Evolutionary conservation across 495 filamentous ascomycete genomes (phyloP), one percentile per base, ranked within the genome.

Genomic region (Daldinia grandis): DNA sequence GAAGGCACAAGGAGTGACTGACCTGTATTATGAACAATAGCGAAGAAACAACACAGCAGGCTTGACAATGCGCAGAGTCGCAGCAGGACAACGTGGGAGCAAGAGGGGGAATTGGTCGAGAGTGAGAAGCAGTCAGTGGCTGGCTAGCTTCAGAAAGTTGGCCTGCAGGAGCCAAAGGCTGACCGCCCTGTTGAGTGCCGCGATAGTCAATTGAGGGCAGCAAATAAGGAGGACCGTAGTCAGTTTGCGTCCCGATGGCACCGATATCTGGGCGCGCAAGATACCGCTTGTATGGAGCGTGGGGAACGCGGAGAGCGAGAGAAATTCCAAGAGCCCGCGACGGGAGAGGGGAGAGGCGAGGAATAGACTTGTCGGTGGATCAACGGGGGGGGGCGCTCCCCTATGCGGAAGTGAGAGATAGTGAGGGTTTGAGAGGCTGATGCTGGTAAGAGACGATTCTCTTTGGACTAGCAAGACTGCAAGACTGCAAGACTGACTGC

Each of bases 21-120:
- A 83, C 81, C 80, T 82, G 74, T 71, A 73, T 73, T 76, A 76
- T 77, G 74, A 74, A 73, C 71, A 68, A 71, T 63, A 73, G 74
- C 57, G 61, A 76, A 73, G 76, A 70, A 74, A 79, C 76, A 78
- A 76, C 73, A 70, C 77, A 76, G 72, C 70, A 61, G 56, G 64
- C 58, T 38, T 55, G 64, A 63, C 59, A 61, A 76, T 66, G 68
- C 17, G 71, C 67, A 77, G 69, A 73, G 74, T 71, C 57, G 75
- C 70, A 76, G 72, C 74, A 68, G 68, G 73, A 76, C 75, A 73
- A 76, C 78, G 76, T 76, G 70, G 69, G 73, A 76, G 73, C 72
- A 74, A 71, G 74, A 74, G 74, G 76, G 68, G 71, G 71, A 75
- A 66, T 56, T 69, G 75, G 73, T 65, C 55, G 59, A 74, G 38